Percentiles rank a stretch among this genome's conserved stretches.
Conservation (phyloP, 805 yeast species). For the Jamesozyma piceae region DNA sequence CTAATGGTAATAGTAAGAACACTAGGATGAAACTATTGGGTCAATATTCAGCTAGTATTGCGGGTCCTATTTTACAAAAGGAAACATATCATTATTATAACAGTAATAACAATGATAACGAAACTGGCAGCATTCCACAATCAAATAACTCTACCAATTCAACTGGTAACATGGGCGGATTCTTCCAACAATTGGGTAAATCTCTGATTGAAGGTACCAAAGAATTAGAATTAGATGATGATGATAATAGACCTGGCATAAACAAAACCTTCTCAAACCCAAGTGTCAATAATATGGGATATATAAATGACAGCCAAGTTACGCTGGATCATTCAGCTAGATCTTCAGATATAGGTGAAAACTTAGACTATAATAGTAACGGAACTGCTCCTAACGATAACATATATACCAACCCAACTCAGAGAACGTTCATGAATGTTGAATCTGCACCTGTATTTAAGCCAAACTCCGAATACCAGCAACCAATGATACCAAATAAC, state of each 20-base stretch:
- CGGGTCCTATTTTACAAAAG: conserved; percentile 11
- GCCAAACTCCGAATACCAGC: conserved; percentile 9
- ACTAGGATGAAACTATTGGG: conserved; percentile 12
- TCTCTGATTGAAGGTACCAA: conserved; percentile 29
- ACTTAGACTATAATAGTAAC: conserved; percentile 3
- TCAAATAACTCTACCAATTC: neutral
- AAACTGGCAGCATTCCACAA: neutral
- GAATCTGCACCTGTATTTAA: conserved; percentile 24
- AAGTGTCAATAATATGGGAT: neutral
- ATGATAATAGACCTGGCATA: neutral
- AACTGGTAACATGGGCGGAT: conserved; percentile 14
- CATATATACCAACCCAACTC: neutral
- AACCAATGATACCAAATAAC: conserved; percentile 1
- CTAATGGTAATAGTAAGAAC: neutral
- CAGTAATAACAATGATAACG: conserved; percentile 1
- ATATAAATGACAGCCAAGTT: conserved; percentile 1
- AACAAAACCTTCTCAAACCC: neutral
- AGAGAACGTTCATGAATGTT: conserved; percentile 12
- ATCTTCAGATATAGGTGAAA: conserved; percentile 4
- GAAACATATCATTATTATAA: conserved; percentile 3
- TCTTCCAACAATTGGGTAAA: conserved; percentile 30
- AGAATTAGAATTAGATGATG: conserved; percentile 20
- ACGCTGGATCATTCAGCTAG: conserved; percentile 4
- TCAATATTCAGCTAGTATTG: conserved; percentile 24
- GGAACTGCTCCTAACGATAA: conserved; percentile 5